Evolutionary conservation across 768 basidiomycete species (phyloP).

Genomic region (Gloeostereum incarnatum): DNA sequence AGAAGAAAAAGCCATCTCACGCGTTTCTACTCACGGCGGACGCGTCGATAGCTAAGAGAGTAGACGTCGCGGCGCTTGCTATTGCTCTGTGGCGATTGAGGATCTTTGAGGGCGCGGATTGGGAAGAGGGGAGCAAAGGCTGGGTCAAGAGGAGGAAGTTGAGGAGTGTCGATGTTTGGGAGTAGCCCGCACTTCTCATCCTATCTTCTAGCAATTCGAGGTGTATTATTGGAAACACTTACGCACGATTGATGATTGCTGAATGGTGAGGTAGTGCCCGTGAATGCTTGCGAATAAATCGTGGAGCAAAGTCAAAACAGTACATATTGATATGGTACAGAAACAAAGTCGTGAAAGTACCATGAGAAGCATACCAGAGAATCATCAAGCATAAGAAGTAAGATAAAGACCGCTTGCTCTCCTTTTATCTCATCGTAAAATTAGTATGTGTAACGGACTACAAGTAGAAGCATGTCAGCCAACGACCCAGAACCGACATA

Average conservation of each 20-base stretch:
- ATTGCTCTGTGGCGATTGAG: slow-evolving; percentile 73
- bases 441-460: slow-evolving; percentile 30
- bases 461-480: background rate
- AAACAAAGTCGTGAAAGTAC: background rate
- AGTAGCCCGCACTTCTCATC: no score
- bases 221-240: no score
- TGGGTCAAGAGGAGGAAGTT: no score
- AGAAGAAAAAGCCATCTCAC: slow-evolving; percentile 44
- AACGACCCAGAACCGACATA: background rate
- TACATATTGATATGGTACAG: background rate
- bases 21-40: slow-evolving; percentile 60
- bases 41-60: slow-evolving; percentile 34
- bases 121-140: no score
- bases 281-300: no score
- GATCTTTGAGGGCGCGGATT: slow-evolving; percentile 63
- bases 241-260: no score
- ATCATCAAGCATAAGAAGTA: background rate
- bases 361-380: background rate
- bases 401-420: no score
- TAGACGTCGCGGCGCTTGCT: slow-evolving; percentile 55
- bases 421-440: no score
- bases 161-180: no score
- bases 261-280: no score
- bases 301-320: no score
- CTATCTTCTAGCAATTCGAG: no score